Percentiles rank a stretch among this genome's conserved stretches.
Evolutionary conservation across 2,329 filamentous ascomycete species (phyloP).

Genomic region (Ophiostoma ulmi): DNA sequence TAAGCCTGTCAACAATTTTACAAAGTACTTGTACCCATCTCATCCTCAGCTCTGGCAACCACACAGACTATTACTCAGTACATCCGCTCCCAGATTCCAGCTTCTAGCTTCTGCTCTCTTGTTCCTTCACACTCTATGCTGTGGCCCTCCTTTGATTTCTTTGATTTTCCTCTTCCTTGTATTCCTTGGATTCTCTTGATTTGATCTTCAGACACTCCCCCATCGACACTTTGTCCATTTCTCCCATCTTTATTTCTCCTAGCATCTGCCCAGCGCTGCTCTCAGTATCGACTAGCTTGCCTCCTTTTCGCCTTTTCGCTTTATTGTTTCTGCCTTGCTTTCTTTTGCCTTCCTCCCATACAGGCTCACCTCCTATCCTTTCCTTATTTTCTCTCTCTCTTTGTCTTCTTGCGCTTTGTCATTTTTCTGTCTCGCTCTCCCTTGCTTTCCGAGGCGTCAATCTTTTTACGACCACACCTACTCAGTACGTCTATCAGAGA

Average conservation of each 20-base stretch:
- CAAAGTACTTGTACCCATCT: not conserved
- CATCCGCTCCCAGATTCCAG: not conserved
- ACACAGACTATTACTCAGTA: not conserved
- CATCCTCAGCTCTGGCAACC: not conserved
- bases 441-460: not conserved
- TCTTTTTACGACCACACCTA: not conserved
- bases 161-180: not conserved
- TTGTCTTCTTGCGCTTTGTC: not conserved
- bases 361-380: not conserved
- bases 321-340: not conserved
- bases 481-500: not conserved
- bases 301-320: not conserved
- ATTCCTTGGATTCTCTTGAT: not conserved
- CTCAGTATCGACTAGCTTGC: not conserved
- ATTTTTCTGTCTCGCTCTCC: not conserved
- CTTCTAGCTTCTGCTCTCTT: not conserved
- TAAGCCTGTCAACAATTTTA: not conserved
- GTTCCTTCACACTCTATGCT: not conserved
- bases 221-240: not conserved
- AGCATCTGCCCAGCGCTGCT: slow-evolving; percentile 6
- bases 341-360: not conserved
- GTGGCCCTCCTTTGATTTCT: not conserved
- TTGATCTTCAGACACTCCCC: not conserved
- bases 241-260: not conserved
- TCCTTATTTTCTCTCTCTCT: not conserved